Evolutionary conservation across 306 rosid genomes (phyloP).

Genomic region (Alnus glutinosa): DNA sequence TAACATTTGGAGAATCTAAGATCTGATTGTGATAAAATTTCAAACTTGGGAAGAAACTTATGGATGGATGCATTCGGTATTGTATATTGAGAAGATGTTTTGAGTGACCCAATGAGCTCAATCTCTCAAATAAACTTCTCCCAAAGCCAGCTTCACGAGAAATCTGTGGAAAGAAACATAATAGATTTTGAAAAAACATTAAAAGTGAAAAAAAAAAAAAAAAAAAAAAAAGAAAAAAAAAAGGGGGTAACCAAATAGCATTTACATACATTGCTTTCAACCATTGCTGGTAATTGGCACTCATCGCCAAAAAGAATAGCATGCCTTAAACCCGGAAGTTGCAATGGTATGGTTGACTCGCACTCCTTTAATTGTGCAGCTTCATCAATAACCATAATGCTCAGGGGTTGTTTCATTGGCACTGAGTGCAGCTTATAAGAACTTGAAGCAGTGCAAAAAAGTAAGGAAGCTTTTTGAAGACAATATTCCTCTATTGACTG

Average conservation of each 20-base stretch:
- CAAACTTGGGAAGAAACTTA: constrained; percentile 68
- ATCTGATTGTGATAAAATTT: constrained; percentile 53
- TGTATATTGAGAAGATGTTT: constrained; percentile 63
- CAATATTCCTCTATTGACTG: constrained; percentile 45
- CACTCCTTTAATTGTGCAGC: constrained; percentile 82
- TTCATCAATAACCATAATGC: constrained; percentile 69
- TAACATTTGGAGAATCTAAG: constrained; percentile 56
- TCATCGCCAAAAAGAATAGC: constrained; percentile 81
- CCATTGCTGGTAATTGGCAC: constrained; percentile 72
- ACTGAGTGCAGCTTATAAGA: constrained; percentile 54
- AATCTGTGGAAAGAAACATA: constrained; percentile 32
- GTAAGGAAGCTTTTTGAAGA: constrained; percentile 53
- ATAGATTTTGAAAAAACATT: background rate
- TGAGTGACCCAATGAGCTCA: constrained; percentile 44
- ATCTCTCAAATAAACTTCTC: constrained; percentile 76
- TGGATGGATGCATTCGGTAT: constrained; percentile 84
- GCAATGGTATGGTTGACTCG: constrained; percentile 70
- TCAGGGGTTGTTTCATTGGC: constrained; percentile 43
- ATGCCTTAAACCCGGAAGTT: constrained; percentile 50
- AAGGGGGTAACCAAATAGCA: background rate
- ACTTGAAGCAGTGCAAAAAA: constrained; percentile 72
- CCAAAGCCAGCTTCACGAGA: constrained; percentile 59
- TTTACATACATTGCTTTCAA: constrained; percentile 56
- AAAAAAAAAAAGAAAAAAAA: too few relatives aligned
- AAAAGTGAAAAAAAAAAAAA: too few relatives aligned